phyloP scores from a whole-genome alignment of 2,329 filamentous ascomycete genomes.

The Cercospora sp. region DNA sequence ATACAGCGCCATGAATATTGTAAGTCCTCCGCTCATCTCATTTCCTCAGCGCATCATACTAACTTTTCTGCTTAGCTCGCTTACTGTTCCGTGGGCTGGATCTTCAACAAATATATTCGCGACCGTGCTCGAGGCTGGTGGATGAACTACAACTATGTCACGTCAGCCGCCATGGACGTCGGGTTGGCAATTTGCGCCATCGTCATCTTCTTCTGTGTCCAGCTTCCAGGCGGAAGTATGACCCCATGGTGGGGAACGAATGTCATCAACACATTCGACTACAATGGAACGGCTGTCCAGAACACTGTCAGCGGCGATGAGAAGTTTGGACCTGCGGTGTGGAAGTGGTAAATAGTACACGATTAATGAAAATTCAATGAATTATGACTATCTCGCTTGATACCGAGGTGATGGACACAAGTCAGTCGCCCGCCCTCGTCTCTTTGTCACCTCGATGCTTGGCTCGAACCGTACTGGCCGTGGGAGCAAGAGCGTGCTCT shows the following conservation, averaged over 20 bases:
- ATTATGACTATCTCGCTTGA: not conserved
- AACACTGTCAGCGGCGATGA: slow-evolving; percentile 59
- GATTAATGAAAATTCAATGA: not conserved
- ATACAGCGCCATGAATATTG: slow-evolving; percentile 68
- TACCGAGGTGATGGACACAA: no score
- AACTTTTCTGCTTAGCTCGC: slow-evolving; percentile 61
- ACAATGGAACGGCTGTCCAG: slow-evolving; percentile 18
- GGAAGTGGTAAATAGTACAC: slow-evolving; percentile 28
- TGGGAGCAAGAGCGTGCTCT: no score
- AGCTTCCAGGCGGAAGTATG: slow-evolving; percentile 72
- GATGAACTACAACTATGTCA: slow-evolving; percentile 81
- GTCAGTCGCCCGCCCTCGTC: no score
- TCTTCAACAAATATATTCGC: slow-evolving; percentile 78
- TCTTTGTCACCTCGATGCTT: no score
- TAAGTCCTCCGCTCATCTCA: slow-evolving; percentile 11
- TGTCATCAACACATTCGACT: slow-evolving; percentile 24
- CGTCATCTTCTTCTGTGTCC: slow-evolving; percentile 82
- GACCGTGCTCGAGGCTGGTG: slow-evolving; percentile 67
- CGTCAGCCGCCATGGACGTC: slow-evolving; percentile 79
- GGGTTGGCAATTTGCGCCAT: slow-evolving; percentile 80
- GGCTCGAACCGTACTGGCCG: no score
- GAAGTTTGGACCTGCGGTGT: slow-evolving; percentile 58
- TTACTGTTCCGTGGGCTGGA: slow-evolving; percentile 80
- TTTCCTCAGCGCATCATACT: not conserved
- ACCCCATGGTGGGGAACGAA: slow-evolving; percentile 68